Evolutionary conservation across 345 rosid species (phyloP).

Genomic region (Chamaenerion angustifolium): DNA sequence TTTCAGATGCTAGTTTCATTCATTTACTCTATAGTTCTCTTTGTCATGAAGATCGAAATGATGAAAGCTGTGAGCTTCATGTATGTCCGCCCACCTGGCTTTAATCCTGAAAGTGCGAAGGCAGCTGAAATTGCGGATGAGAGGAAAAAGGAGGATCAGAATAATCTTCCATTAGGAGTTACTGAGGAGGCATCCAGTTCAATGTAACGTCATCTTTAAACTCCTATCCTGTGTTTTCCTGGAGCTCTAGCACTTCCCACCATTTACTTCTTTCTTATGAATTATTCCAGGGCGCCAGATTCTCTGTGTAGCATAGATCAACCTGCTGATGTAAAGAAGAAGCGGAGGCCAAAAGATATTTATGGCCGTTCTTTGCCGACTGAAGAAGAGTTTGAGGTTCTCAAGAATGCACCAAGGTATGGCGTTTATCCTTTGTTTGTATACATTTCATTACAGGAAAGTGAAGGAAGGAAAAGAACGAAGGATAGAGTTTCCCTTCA

Average conservation of each 20-base stretch:
- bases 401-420: conserved; percentile 85
- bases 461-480: not conserved
- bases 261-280: conserved; percentile 21
- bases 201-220: conserved; percentile 16
- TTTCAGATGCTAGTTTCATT: not conserved
- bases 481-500: too few relatives aligned
- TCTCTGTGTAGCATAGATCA: conserved; percentile 9
- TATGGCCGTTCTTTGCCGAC: conserved; percentile 95
- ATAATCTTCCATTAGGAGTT: conserved; percentile 16
- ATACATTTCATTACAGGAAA: not conserved
- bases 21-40: not conserved
- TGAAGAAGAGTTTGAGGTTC: conserved; percentile 74
- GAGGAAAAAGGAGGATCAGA: conserved; percentile 20
- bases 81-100: conserved; percentile 97
- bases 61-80: conserved; percentile 98
- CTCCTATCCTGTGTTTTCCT: not conserved
- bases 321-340: conserved; percentile 43
- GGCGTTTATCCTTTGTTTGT: not conserved
- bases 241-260: not conserved
- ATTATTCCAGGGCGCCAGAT: conserved; percentile 11
- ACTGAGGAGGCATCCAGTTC: conserved; percentile 20
- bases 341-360: conserved; percentile 84
- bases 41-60: conserved; percentile 41
- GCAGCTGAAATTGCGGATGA: conserved; percentile 77
- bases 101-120: conserved; percentile 89